Base-by-base conservation (phyloP, 345 rosid species). In the Stellera chamaejasme region DNA sequence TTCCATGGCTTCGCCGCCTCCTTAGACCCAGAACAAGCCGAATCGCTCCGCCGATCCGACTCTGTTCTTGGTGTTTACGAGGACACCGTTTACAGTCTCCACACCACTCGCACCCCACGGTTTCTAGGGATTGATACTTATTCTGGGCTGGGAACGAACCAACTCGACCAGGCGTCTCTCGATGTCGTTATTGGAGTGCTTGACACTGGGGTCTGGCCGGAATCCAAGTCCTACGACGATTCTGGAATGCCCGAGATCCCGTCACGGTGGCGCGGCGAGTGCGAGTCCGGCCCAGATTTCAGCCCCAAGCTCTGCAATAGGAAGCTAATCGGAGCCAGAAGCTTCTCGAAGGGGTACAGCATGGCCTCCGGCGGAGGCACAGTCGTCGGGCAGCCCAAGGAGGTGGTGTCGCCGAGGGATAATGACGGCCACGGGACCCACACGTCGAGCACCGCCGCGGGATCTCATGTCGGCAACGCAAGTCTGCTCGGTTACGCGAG, bases 121-220 rank as follows among this genome's bases (percentile, higher is more conserved):
- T 88, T 88, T 52, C 77, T 88, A 5, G 96, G 96, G 42, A 71
- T 88, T 42, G 59, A 66, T 46, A 43, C 78, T 0, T 76, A 76
- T 2, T 52, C 75, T 28, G 83, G 49, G 50, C 64, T 2, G 77
- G 77, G 5, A 64, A 66, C 47, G 55, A 42, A 45, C 46, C 59
- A 70, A 47, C 65, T 75, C 16, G 71, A 54, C 10, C 75, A 59
- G 1, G 61, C 83, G 10, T 68, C 77, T 2, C 57, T 55, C 13
- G 82, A 68, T 19, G 93, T 88, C 16, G 23, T 85, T 2, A 67
- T 88, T 13, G 96, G 96, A 0, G 90, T 88, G 15, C 83, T 88
- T 1, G 96, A 88, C 48, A 85, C 90, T 1, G 96, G 96, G 3
- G 81, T 85, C 13, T 85, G 88, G 96, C 96, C 96, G 0, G 93